Conservation (phyloP, 2,329 filamentous ascomycete genomes). For the Colletotrichum tamarilloi region DNA sequence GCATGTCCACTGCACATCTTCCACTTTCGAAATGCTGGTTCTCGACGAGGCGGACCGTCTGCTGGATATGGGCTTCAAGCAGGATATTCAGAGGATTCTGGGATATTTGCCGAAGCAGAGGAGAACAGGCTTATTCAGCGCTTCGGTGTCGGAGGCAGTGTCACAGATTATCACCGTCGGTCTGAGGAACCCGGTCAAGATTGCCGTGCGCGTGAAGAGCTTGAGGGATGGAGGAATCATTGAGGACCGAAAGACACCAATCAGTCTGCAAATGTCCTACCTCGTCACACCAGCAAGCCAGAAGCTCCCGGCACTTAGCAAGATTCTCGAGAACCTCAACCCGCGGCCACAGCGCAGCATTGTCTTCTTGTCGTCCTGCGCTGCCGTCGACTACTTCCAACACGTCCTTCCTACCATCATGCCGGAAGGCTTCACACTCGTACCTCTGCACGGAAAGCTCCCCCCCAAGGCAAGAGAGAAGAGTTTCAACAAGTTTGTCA, state of each 20-base stretch:
- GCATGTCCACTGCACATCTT: slow-evolving; percentile 88
- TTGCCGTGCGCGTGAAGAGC: slow-evolving; percentile 89
- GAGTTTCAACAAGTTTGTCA: slow-evolving; percentile 86
- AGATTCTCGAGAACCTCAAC: slow-evolving; percentile 76
- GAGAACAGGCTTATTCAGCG: slow-evolving; percentile 92
- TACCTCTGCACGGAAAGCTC: slow-evolving; percentile 93
- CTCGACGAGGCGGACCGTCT: slow-evolving; percentile 95
- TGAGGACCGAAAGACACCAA: slow-evolving; percentile 89
- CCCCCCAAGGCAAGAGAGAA: slow-evolving; percentile 87
- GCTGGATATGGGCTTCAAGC: slow-evolving; percentile 93
- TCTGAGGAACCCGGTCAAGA: slow-evolving; percentile 92
- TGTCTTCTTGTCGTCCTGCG: slow-evolving; percentile 92
- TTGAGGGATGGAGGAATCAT: slow-evolving; percentile 71
- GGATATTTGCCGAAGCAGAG: slow-evolving; percentile 90
- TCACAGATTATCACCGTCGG: slow-evolving; percentile 93
- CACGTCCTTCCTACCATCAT: slow-evolving; percentile 81
- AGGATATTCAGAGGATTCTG: slow-evolving; percentile 88
- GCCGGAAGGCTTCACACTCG: slow-evolving; percentile 73
- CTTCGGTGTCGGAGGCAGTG: slow-evolving; percentile 94
- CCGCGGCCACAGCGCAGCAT: slow-evolving; percentile 86
- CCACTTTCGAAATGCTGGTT: slow-evolving; percentile 90
- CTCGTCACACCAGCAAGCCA: slow-evolving; percentile 79
- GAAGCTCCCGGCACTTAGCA: slow-evolving; percentile 80
- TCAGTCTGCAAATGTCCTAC: slow-evolving; percentile 93
- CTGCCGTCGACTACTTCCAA: slow-evolving; percentile 94